Evolutionary conservation across 192 early-diverging fungal genomes (phyloP).

Genomic region (Backusella macrospora): DNA sequence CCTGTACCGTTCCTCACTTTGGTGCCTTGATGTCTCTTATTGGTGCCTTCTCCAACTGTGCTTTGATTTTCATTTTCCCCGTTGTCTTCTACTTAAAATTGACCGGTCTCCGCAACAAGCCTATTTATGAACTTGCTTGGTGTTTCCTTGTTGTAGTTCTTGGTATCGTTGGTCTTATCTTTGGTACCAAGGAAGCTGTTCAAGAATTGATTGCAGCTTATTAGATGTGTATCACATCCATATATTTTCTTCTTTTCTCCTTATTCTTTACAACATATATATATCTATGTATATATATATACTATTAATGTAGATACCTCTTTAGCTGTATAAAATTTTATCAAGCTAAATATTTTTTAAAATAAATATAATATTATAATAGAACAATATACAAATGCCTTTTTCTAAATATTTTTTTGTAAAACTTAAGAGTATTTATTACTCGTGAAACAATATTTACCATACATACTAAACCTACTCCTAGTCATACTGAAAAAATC

Average conservation of each 20-base stretch:
- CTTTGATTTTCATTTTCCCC: slow-evolving; percentile 83
- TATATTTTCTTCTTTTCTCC: not conserved
- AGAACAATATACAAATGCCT: too few relatives aligned
- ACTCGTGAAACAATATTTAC: too few relatives aligned
- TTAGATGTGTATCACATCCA: not conserved
- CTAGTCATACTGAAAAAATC: too few relatives aligned
- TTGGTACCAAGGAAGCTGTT: slow-evolving; percentile 67
- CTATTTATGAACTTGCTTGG: slow-evolving; percentile 49
- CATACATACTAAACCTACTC: too few relatives aligned
- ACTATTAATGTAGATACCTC: slow-evolving; percentile 11
- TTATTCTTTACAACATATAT: not conserved
- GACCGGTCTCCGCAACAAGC: slow-evolving; percentile 53
- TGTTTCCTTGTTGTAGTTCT: slow-evolving; percentile 57
- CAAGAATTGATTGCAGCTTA: slow-evolving; percentile 40
- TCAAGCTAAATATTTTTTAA: too few relatives aligned
- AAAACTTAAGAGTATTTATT: too few relatives aligned
- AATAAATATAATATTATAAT: too few relatives aligned
- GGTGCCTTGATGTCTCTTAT: slow-evolving; percentile 76
- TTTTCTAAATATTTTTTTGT: too few relatives aligned
- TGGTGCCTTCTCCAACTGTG: slow-evolving; percentile 76
- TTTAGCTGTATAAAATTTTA: not conserved
- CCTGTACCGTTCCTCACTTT: slow-evolving; percentile 79
- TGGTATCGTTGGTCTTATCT: slow-evolving; percentile 63
- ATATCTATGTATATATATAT: not conserved
- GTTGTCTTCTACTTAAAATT: slow-evolving; percentile 77